A percentile compares a stretch with the other conserved stretches of the same genome.
Evolutionary conservation across 2,329 filamentous ascomycete species (phyloP).

Genomic region (Ascosphaera pollenicola): DNA sequence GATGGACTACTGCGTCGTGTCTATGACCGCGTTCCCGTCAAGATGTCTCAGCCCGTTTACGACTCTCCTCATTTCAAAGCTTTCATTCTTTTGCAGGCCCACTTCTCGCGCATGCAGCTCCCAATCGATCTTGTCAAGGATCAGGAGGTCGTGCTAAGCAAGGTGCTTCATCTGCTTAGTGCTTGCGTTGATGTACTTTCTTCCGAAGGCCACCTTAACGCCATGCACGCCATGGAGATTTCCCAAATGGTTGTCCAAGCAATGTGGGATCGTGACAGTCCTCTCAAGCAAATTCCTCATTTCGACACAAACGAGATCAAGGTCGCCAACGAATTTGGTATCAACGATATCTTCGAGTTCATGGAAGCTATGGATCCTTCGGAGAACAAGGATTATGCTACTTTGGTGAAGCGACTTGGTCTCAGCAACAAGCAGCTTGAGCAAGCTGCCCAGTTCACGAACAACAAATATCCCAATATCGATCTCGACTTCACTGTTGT

Average conservation of each 20-base stretch:
- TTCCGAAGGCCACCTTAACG: constrained; percentile 87
- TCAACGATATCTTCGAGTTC: constrained; percentile 92
- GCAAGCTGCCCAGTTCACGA: constrained; percentile 86
- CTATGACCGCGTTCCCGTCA: constrained; percentile 85
- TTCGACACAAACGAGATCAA: constrained; percentile 69
- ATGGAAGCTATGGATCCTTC: constrained; percentile 98
- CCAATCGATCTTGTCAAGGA: constrained; percentile 92
- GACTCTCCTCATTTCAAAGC: constrained; percentile 98
- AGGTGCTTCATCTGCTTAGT: constrained; percentile 69
- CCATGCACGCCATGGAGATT: constrained; percentile 98
- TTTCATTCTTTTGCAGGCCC: constrained; percentile 88
- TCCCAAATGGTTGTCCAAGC: constrained; percentile 98
- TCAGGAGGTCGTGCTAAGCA: constrained; percentile 68
- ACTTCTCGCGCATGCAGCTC: constrained; percentile 93
- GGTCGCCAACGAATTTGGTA: constrained; percentile 55
- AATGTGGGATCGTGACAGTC: constrained; percentile 97
- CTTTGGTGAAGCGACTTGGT: constrained; percentile 54
- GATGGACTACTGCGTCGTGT: constrained; percentile 71
- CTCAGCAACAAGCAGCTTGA: constrained; percentile 63
- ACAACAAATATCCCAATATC: constrained; percentile 87
- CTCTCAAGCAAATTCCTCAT: constrained; percentile 93
- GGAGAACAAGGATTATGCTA: constrained; percentile 63
- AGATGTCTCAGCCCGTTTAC: constrained; percentile 61
- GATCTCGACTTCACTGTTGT: constrained; percentile 76
- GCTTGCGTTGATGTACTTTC: constrained; percentile 89